Evolutionary conservation across 1,284 basidiomycete species (phyloP), one percentile per base, ranked within the genome.

Genomic region (Trichosporon faecale): DNA sequence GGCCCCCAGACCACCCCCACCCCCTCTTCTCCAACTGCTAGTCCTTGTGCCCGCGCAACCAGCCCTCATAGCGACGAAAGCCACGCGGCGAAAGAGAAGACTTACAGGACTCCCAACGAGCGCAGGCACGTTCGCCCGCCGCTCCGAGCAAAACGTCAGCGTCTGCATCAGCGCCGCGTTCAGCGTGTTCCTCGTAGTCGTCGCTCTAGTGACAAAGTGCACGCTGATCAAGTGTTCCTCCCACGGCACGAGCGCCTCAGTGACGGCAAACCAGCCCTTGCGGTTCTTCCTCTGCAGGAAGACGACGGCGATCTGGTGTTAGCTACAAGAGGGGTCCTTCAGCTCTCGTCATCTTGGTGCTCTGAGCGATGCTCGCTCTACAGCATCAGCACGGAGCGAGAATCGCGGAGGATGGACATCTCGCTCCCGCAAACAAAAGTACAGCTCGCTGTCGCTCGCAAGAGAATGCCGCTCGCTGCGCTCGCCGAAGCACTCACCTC

Each of bases 231-330:
- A 73, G 68, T 83, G 81, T 69, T 81, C 81, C 71, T 83, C 81
- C 80, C 80, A 83, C 25, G 81, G 81, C 3, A 83, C 73, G 49
- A 80, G 75, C 52, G 81, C 79, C 73, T 83, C 82, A 7, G 81
- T 81, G 5, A 81, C 73, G 2, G 80, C 79, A 66, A 83, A 83
- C 82, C 82, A 83, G 9, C 79, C 79, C 69, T 80, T 82, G 60
- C 76, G 76, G 27, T 78, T 76, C 73, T 74, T 76, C 52, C 78
- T 76, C 71, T 82, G 81, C 25, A 81, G 73, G 55, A 83, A 81
- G 16, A 82, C 76, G 37, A 82, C 75, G 1, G 80, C 82, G 18
- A 83, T 72, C 76, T 83, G 70, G 25, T 1, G 55, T 69, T 12
- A 68, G 70, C 68, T 25, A 4, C 5, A 37, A 37, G 4, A 6